phyloP scores from a whole-genome alignment of 176 grass and related monocot species.

The Calamus simplicifolius region DNA sequence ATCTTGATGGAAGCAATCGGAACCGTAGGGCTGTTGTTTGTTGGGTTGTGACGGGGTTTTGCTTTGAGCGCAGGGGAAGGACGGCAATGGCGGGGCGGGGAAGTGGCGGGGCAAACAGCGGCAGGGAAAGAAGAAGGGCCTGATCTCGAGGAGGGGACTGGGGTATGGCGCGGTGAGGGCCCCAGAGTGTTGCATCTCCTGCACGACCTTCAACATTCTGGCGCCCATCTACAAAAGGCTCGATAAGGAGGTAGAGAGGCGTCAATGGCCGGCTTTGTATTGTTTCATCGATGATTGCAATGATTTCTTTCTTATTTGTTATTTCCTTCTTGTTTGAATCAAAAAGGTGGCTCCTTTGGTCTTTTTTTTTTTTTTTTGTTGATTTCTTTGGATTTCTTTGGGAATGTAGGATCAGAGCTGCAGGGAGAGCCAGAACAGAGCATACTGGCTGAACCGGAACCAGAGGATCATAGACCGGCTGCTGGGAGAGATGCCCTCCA shows the following conservation, averaged over 20 bases:
- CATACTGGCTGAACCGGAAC: conserved; percentile 75
- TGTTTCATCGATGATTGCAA: neutral
- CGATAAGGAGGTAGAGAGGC: conserved; percentile 27
- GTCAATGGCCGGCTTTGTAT: neutral
- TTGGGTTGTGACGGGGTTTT: too few species aligned
- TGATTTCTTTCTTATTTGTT: neutral
- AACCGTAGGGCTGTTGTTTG: too few species aligned
- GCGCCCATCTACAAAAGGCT: conserved; percentile 61
- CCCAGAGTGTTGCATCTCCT: conserved; percentile 40
- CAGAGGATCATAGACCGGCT: conserved; percentile 73
- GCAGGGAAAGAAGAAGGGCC: conserved; percentile 10
- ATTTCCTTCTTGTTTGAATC: neutral
- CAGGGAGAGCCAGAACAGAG: conserved; percentile 72
- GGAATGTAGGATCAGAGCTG: conserved; percentile 37
- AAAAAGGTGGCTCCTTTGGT: neutral
- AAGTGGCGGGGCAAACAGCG: neutral
- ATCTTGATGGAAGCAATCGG: too few species aligned
- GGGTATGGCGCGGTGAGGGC: neutral
- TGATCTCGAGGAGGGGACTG: neutral
- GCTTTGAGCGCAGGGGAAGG: too few species aligned
- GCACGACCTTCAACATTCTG: conserved; percentile 67
- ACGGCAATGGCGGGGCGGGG: neutral
- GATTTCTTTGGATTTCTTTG: neutral
- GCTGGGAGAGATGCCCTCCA: conserved; percentile 58
- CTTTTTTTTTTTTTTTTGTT: conserved; percentile 11